phyloP scores from a whole-genome alignment of 768 basidiomycete genomes.

The Fistulinella prunicolor region DNA sequence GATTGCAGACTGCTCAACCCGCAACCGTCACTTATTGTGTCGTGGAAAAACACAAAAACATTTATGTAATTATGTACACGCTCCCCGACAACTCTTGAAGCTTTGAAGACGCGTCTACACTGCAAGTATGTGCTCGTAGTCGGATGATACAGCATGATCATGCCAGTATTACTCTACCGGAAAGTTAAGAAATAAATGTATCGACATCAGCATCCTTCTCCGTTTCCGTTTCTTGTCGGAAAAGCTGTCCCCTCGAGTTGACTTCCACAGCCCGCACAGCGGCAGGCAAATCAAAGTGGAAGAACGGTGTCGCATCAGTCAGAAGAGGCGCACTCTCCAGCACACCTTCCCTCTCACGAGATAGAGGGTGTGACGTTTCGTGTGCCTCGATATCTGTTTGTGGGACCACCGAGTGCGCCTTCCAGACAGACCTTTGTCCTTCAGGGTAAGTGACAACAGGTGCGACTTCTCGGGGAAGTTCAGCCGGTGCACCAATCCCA shows the following conservation, averaged over 20 bases:
- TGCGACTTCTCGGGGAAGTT: slow-evolving; percentile 61
- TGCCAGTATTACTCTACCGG: too few species aligned
- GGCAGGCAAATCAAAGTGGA: slow-evolving; percentile 82
- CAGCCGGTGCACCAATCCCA: slow-evolving; percentile 58
- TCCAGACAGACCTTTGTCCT: slow-evolving; percentile 34
- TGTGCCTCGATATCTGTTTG: slow-evolving; percentile 34
- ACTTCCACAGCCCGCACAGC: slow-evolving; percentile 71
- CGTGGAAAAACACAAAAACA: too few species aligned
- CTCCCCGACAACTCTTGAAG: too few species aligned
- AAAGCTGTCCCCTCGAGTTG: slow-evolving; percentile 16
- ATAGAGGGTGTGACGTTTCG: slow-evolving; percentile 18
- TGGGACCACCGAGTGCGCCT: background rate
- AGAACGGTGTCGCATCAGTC: slow-evolving; percentile 67
- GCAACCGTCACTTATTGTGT: too few species aligned
- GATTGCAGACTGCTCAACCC: too few species aligned
- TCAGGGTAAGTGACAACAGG: slow-evolving; percentile 66
- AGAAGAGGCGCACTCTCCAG: slow-evolving; percentile 36
- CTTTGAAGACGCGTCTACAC: too few species aligned
- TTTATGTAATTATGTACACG: too few species aligned
- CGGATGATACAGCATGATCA: too few species aligned
- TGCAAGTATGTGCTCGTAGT: too few species aligned
- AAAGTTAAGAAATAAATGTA: background rate
- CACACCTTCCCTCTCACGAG: background rate
- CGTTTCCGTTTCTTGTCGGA: slow-evolving; percentile 4
- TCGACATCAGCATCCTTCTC: slow-evolving; percentile 8